These are phyloP conservation scores for Cryoendolithus antarcticus DNA, from an alignment of 2,329 filamentous ascomycete species.

Conservation along the genomic window DNA sequence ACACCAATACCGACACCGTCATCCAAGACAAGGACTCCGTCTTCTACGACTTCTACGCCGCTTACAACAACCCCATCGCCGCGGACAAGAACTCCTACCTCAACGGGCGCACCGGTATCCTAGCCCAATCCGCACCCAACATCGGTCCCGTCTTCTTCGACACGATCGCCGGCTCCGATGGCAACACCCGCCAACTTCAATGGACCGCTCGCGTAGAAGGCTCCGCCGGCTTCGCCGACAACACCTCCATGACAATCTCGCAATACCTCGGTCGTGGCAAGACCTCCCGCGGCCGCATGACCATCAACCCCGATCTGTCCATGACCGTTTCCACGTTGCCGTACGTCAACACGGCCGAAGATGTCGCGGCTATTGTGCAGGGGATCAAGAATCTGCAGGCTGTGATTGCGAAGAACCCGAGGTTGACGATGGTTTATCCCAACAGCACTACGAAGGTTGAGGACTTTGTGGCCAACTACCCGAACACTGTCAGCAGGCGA, in stretches of 20 bases:
- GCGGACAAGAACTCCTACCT: constrained; percentile 31
- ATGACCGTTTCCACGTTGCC: constrained; percentile 49
- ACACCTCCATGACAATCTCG: constrained; percentile 29
- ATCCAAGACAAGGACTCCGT: constrained; percentile 40
- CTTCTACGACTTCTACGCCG: constrained; percentile 55
- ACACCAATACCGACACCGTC: constrained; percentile 46
- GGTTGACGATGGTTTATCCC: constrained; percentile 47
- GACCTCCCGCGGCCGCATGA: constrained; percentile 49
- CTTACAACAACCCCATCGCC: constrained; percentile 36
- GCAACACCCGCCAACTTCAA: constrained; percentile 52
- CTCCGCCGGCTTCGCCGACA: constrained; percentile 32
- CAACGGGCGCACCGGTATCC: constrained; percentile 42
- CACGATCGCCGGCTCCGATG: constrained; percentile 44
- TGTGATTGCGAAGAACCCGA: constrained; percentile 41
- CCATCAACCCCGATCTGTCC: constrained; percentile 45
- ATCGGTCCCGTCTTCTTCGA: constrained; percentile 53
- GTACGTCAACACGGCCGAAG: constrained; percentile 45
- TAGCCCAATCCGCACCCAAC: constrained; percentile 53
- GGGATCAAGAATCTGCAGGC: constrained; percentile 50
- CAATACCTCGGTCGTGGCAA: constrained; percentile 53
- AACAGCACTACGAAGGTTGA: constrained; percentile 39
- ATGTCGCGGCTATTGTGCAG: constrained; percentile 48
- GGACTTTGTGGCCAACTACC: constrained; percentile 40
- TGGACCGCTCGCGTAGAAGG: constrained; percentile 55
- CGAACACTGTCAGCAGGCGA: constrained; percentile 26